Conservation (phyloP, 2,329 filamentous ascomycete species). For the Aspergillus sojae region DNA sequence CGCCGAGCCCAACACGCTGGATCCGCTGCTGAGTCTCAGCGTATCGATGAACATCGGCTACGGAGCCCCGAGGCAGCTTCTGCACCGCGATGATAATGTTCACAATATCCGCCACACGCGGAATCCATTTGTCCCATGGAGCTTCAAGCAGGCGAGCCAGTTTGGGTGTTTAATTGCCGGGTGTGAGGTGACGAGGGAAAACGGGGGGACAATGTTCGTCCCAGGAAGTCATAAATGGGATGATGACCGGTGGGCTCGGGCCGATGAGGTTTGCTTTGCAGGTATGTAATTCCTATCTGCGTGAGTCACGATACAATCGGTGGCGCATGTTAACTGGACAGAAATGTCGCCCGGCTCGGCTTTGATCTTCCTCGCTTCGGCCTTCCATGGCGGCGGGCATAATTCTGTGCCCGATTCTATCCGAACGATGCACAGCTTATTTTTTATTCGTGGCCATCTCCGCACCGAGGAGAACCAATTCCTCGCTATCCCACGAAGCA, state of each 20-base stretch:
- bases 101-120: slow-evolving; percentile 30
- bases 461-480: slow-evolving; percentile 41
- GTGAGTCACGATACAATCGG: not conserved
- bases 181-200: slow-evolving; percentile 29
- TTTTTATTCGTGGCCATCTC: slow-evolving; percentile 33
- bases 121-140: slow-evolving; percentile 5
- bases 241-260: slow-evolving; percentile 26
- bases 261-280: slow-evolving; percentile 38
- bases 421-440: slow-evolving; percentile 34
- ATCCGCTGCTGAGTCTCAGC: slow-evolving; percentile 33
- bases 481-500: slow-evolving; percentile 33
- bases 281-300: slow-evolving; percentile 18
- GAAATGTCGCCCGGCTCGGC: slow-evolving; percentile 42
- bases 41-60: slow-evolving; percentile 32
- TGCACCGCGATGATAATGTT: slow-evolving; percentile 37
- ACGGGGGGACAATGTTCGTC: slow-evolving; percentile 38
- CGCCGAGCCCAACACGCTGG: slow-evolving; percentile 22
- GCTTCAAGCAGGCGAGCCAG: slow-evolving; percentile 22
- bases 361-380: slow-evolving; percentile 38
- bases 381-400: slow-evolving; percentile 38
- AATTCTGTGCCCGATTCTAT: slow-evolving; percentile 27
- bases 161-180: slow-evolving; percentile 36
- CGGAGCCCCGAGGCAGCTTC: slow-evolving; percentile 31
- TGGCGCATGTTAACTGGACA: slow-evolving; percentile 5
- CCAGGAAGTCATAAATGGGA: slow-evolving; percentile 37